Evolutionary conservation across 805 yeast species (phyloP).

Genomic region (Ogataea minuta): DNA sequence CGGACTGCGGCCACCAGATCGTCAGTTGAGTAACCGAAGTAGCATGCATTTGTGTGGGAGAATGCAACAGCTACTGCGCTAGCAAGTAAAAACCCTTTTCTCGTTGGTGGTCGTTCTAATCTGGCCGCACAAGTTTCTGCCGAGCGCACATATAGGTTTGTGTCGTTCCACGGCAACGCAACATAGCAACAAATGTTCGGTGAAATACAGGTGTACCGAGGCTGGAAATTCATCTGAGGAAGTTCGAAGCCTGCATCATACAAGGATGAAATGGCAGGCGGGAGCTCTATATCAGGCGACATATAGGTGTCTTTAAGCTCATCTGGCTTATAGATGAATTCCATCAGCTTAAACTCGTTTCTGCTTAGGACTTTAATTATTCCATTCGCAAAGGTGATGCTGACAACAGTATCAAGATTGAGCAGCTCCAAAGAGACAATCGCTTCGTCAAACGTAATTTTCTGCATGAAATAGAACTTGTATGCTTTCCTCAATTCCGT

Average conservation of each 20-base stretch:
- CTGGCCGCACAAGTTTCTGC: slow-evolving; percentile 21
- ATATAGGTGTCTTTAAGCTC: slow-evolving; percentile 1
- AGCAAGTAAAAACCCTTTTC: slow-evolving; percentile 36
- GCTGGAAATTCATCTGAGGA: slow-evolving; percentile 35
- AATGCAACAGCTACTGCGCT: slow-evolving; percentile 62
- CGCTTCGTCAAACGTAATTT: slow-evolving; percentile 27
- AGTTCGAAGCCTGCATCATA: slow-evolving; percentile 56
- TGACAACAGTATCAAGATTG: slow-evolving; percentile 40
- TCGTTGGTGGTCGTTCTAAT: slow-evolving; percentile 18
- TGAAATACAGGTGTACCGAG: slow-evolving; percentile 43
- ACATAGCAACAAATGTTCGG: slow-evolving; percentile 49
- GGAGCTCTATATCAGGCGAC: slow-evolving; percentile 22
- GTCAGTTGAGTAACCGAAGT: slow-evolving; percentile 62
- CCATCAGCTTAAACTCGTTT: slow-evolving; percentile 24
- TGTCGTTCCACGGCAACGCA: slow-evolving; percentile 28
- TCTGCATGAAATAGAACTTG: slow-evolving; percentile 22
- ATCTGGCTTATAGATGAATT: slow-evolving; percentile 18
- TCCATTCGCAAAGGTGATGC: slow-evolving; percentile 44
- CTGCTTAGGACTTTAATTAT: slow-evolving; percentile 45
- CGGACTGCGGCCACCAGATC: slow-evolving; percentile 63
- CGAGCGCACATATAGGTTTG: slow-evolving; percentile 24
- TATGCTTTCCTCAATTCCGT: slow-evolving; percentile 11
- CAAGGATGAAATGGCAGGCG: slow-evolving; percentile 39
- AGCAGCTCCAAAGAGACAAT: slow-evolving; percentile 32
- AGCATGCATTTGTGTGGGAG: slow-evolving; percentile 68